Base-by-base conservation (phyloP, 225 moss, liverwort and hornwort species). In the Sphagnum tenellum region DNA sequence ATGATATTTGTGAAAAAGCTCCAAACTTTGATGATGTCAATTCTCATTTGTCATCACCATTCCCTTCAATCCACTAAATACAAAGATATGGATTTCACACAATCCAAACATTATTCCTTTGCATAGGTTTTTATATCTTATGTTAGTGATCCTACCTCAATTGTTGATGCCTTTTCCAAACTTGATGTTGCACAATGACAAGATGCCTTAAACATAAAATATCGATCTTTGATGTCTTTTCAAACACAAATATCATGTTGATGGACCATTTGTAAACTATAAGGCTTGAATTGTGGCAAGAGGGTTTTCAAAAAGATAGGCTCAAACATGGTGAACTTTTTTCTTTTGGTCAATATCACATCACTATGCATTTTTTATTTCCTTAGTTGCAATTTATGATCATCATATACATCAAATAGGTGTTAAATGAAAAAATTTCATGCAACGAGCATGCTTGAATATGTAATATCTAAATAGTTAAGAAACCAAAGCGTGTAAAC, bases 381-480 rank as follows among this genome's bases (percentile, higher is more conserved):
- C 63, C 49, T 49, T 63, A 63, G 63, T 12, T 63, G 63, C 63
- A 2, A 63, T 63, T 5, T 49, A 63, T 63, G 3, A 63, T 47
- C 8, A 46, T 3, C 63, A 63, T 63, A 2, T 63, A 48, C 63
- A 63, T 49, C 46, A 63, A 12, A 3, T 47, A 29, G 47, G 12
- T 63, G 63, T 63, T 47, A 4, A 44, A n/a, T 45, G 63, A 63
- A 46, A 46, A 63, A 46, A 63, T 63, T 63, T 45, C 46, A 63
- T 63, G 63, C 5, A 46, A 46, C 63, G 47, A 47, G 7, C 63
- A 12, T 12, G n/a, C n/a, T 12, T 3, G 63, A 46, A 11, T 63
- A 63, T 48, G 48, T 63, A 11, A n/a, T n/a, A n/a, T 29, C 5
- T 45, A 63, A 0, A 4, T 45, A n/a, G 47, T 45, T 46, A 46